A percentile compares a stretch with the other conserved stretches of the same genome.
These are phyloP conservation scores for Papiliotrema laurentii DNA, from an alignment of 1,284 basidiomycete species.

Conservation along the genomic window DNA sequence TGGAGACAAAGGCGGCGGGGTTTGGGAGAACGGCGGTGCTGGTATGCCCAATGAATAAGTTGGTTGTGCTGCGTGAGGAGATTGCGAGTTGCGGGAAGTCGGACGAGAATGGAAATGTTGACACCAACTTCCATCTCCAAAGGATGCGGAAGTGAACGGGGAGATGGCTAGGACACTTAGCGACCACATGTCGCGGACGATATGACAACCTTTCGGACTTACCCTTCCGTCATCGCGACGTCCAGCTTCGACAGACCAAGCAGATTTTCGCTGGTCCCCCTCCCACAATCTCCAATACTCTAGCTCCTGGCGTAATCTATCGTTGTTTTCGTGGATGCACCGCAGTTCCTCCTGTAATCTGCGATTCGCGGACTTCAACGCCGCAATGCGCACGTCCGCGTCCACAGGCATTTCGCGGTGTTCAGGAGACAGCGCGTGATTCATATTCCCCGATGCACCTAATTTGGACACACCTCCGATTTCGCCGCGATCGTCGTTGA, in stretches of 20 bases:
- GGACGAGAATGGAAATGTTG: no score
- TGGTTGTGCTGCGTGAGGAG: not conserved
- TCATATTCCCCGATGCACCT: not conserved
- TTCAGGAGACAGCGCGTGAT: slow-evolving; percentile 10
- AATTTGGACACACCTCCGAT: not conserved
- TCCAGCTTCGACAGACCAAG: not conserved
- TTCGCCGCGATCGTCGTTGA: no score
- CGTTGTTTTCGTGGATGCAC: slow-evolving; percentile 25
- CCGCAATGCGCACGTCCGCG: slow-evolving; percentile 24
- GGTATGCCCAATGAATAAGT: no score
- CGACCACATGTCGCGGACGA: no score
- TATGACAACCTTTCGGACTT: no score
- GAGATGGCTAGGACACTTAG: no score
- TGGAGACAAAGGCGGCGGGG: not conserved
- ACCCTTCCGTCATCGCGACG: no score
- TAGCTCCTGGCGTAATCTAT: slow-evolving; percentile 21
- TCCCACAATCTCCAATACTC: slow-evolving; percentile 16
- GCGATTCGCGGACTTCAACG: slow-evolving; percentile 34
- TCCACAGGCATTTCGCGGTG: slow-evolving; percentile 9
- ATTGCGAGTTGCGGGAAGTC: no score
- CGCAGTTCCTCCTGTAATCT: slow-evolving; percentile 31
- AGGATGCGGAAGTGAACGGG: no score
- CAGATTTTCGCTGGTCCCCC: slow-evolving; percentile 13
- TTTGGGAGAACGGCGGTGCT: no score
- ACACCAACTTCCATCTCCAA: no score